Conservation (phyloP, 345 rosid genomes). For the Sisymbrium irio region DNA sequence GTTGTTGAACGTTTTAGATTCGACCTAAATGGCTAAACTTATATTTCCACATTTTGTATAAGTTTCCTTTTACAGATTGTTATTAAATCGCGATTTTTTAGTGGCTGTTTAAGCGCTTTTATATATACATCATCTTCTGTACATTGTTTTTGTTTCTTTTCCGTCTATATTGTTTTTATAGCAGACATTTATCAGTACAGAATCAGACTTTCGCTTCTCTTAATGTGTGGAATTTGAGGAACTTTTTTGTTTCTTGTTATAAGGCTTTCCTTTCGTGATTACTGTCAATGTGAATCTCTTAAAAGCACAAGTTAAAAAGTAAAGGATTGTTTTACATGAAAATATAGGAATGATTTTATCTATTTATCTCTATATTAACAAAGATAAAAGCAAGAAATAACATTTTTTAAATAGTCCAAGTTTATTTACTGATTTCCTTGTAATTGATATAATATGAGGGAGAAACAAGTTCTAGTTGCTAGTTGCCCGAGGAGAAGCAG, state of each 20-base stretch:
- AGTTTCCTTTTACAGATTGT: not conserved
- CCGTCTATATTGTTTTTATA: not conserved
- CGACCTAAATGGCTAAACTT: not conserved
- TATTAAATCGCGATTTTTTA: not conserved
- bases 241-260: not conserved
- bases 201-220: not conserved
- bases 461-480: conserved; percentile 1
- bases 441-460: conserved; percentile 3
- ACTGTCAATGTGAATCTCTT: not conserved
- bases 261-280: not conserved
- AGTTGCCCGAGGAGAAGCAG: conserved; percentile 26
- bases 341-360: not conserved
- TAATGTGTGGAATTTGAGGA: conserved; percentile 18
- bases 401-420: not conserved
- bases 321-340: conserved; percentile 12
- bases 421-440: not conserved
- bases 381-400: not conserved
- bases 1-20: not conserved
- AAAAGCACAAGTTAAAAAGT: conserved; percentile 9
- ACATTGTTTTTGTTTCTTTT: not conserved
- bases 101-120: not conserved
- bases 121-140: not conserved
- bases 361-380: not conserved
- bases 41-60: not conserved
- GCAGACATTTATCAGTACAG: not conserved